Conservation (phyloP, 2,329 filamentous ascomycete genomes). For the Alternaria arborescens region DNA sequence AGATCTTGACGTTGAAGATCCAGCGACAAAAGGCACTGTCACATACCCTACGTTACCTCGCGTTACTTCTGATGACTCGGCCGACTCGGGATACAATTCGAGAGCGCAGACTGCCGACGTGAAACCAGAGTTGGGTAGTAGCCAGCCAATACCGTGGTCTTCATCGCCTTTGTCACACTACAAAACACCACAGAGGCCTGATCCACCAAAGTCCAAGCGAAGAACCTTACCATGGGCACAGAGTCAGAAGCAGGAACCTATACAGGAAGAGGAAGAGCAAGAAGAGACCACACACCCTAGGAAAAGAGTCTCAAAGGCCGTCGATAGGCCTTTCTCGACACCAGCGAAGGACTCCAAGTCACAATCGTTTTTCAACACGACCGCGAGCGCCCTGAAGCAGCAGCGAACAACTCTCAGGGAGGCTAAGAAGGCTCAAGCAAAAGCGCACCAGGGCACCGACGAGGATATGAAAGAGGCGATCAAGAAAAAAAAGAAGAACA, state of each 20-base stretch:
- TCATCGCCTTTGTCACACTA: slow-evolving; percentile 65
- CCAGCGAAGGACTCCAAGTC: slow-evolving; percentile 52
- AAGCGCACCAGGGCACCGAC: slow-evolving; percentile 46
- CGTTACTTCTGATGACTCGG: slow-evolving; percentile 41
- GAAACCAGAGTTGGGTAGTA: slow-evolving; percentile 54
- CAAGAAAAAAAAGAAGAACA: slow-evolving; percentile 55
- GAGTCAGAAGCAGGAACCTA: slow-evolving; percentile 44
- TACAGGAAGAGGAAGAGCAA: slow-evolving; percentile 28
- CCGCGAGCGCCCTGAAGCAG: slow-evolving; percentile 77
- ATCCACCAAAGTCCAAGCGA: slow-evolving; percentile 26
- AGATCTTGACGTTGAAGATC: slow-evolving; percentile 74
- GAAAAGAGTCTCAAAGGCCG: slow-evolving; percentile 46
- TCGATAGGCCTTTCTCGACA: slow-evolving; percentile 51
- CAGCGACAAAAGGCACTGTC: slow-evolving; percentile 57
- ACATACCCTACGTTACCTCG: slow-evolving; percentile 53
- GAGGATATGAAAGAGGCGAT: slow-evolving; percentile 60
- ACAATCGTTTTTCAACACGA: slow-evolving; percentile 73
- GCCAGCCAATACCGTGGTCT: slow-evolving; percentile 75
- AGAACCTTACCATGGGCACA: slow-evolving; percentile 67
- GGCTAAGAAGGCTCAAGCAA: slow-evolving; percentile 63
- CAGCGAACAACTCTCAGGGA: slow-evolving; percentile 77
- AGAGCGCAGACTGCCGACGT: slow-evolving; percentile 32
- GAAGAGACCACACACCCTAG: slow-evolving; percentile 33
- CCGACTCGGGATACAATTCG: slow-evolving; percentile 43
- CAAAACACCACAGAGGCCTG: slow-evolving; percentile 39